Base-by-base conservation (phyloP, 2,329 filamentous ascomycete genomes). In the Polychaeton citri region DNA sequence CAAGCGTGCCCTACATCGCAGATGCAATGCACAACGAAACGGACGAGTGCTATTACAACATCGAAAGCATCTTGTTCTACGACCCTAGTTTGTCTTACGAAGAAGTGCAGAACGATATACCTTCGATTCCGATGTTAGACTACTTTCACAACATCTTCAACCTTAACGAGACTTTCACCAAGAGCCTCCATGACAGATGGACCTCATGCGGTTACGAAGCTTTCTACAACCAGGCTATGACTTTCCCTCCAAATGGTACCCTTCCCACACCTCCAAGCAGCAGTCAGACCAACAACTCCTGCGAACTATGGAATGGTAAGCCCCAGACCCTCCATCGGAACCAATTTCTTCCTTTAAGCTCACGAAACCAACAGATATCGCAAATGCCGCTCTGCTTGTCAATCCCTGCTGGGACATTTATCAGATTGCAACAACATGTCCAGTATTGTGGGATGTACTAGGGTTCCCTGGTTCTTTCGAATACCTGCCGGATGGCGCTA, bases 371-470 rank as follows among this genome's bases (percentile, higher is more conserved):
- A 55, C 67, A 38, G 61, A 69, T 16, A 69, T 82, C 19, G 63
- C 62, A 46, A 45, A 64, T 0, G 77, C 74, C 19, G 68, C 69
- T 6, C 42, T 64, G 4, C 50, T 62, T 1, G 57, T 73, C 21
- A 90, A 90, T 59, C 83, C 83, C 0, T 90, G 84, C 63, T 92
- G 81, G 59, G 75, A 85, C 53, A 63, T 82, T 8, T 90, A 88
- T 59, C 72, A 81, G 34, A 71, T 88, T 10, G 72, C 72, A 2
- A 76, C 74, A 3, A 80, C 76, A 9, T 90, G 83, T 52, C 83
- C 83, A 0, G 45, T 76, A 2, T 62, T 72, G 2, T 83, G 74
- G 68, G 76, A 85, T 39, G 72, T 80, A 0, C 64, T 87, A 2
- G 74, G 74, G 12, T 79, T 79, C 57, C 76, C 79, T 0, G 76